Percentiles rank a stretch among this genome's conserved stretches.
Conservation (phyloP, 2,329 filamentous ascomycete species). For the Aspergillus unguis region DNA sequence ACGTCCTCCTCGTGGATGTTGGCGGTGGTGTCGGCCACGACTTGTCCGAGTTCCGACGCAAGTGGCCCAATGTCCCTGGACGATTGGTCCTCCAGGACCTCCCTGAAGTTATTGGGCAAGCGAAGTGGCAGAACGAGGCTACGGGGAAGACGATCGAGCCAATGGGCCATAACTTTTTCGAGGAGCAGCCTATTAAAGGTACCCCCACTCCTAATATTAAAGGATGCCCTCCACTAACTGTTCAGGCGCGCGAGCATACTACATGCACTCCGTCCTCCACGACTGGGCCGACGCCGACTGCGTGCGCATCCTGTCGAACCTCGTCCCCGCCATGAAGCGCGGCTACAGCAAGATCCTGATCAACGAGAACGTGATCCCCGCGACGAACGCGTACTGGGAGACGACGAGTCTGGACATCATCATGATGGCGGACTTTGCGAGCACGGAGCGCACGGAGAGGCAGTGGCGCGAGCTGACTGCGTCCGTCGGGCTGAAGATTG, state of each 20-base stretch:
- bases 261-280: conserved; percentile 18
- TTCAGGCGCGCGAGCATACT: conserved; percentile 32
- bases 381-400: conserved; percentile 32
- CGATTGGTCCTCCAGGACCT: conserved; percentile 51
- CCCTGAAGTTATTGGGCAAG: conserved; percentile 32
- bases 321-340: conserved; percentile 30
- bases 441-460: conserved; percentile 39
- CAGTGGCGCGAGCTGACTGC: conserved; percentile 37
- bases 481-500: conserved; percentile 36
- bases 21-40: conserved; percentile 45
- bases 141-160: conserved; percentile 19
- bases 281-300: conserved; percentile 35
- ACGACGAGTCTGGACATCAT: conserved; percentile 39
- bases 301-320: conserved; percentile 30
- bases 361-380: conserved; percentile 44
- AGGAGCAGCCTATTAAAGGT: conserved; percentile 47
- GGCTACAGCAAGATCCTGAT: conserved; percentile 45
- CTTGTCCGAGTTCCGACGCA: conserved; percentile 35
- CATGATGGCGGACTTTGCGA: conserved; percentile 42
- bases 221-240: not conserved
- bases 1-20: conserved; percentile 42
- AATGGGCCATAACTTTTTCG: conserved; percentile 49
- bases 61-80: conserved; percentile 40
- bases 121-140: conserved; percentile 10
- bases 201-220: too few species aligned